Base-by-base conservation (phyloP, 352 stramenopile genomes). In the Phytophthora boehmeriae region DNA sequence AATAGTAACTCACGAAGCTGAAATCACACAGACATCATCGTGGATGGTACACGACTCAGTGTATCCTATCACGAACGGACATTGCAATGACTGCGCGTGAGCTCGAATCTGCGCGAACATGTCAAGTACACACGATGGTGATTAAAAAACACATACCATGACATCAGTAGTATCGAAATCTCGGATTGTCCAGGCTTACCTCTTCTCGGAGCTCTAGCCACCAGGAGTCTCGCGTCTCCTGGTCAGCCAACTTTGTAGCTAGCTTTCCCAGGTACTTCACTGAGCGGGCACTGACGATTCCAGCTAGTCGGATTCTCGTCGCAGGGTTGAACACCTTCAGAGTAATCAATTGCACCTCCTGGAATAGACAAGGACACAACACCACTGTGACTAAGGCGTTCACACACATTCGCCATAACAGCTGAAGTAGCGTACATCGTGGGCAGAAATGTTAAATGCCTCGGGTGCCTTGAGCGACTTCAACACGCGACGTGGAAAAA, bases 221-320 rank as follows among this genome's bases (percentile, higher is more conserved):
- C 97, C 97, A 99, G 14, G 92, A 97, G 66, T 99, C 97, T 57
- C 97, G 76, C 0, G 96, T 99, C 63, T 99, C 97, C 59, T 99
- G 96, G 72, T 99, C 97, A 0, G 91, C 96, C 8, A 99, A 68
- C 50, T 98, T 99, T 5, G 92, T 98, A 5, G 95, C 95, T 25
- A 99, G 76, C 54, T 94, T 92, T 5, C 90, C 88, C 11, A 97
- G 53, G 61, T 95, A 97, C 49, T 97, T 97, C 11, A 97, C 89
- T 5, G 87, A 94, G 5, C 90, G 72, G 8, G 87, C 80, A 20
- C 89, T 93, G 5, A 97, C 87, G 32, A 97, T 91, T 17, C 89
- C 86, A 32, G 82, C 88, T 17, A 97, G 56, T 13, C 84, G 78
- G 36, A 95, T 89, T 35, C 83, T 75, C 3, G 80, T 89, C 35